phyloP scores from a whole-genome alignment of 2,329 filamentous ascomycete species.

The Fusarium kyushuense region DNA sequence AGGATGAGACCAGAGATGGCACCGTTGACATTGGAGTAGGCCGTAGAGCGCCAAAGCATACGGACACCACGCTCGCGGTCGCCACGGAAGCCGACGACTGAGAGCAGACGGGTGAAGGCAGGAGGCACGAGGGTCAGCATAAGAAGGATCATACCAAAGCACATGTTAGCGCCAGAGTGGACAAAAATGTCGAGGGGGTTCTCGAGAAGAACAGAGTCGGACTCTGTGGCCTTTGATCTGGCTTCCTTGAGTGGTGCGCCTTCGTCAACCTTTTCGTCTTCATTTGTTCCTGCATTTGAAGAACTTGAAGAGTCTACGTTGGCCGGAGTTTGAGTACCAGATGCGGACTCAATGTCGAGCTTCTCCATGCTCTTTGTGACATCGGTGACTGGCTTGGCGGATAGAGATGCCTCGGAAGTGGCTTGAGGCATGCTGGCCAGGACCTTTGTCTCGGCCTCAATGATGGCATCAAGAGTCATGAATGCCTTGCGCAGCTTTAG shows the following conservation, averaged over 20 bases:
- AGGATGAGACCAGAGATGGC: constrained; percentile 86
- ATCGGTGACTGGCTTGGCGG: constrained; percentile 38
- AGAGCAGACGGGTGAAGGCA: constrained; percentile 86
- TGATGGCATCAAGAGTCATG: constrained; percentile 81
- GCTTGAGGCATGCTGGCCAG: constrained; percentile 40
- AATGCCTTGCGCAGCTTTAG: constrained; percentile 94
- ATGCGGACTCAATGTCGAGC: constrained; percentile 47
- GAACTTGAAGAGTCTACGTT: constrained; percentile 37
- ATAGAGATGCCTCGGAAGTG: constrained; percentile 8
- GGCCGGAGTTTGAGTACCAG: constrained; percentile 59
- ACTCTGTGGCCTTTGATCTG: constrained; percentile 56
- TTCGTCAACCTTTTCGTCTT: constrained; percentile 38
- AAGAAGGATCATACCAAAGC: constrained; percentile 86
- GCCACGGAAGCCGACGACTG: constrained; percentile 90
- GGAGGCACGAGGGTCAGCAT: constrained; percentile 95
- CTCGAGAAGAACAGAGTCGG: constrained; percentile 73
- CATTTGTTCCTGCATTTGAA: constrained; percentile 27
- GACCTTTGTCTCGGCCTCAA: constrained; percentile 75
- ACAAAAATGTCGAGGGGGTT: constrained; percentile 88
- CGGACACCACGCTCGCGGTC: constrained; percentile 84
- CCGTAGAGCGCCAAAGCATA: constrained; percentile 91
- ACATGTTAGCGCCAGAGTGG: constrained; percentile 88
- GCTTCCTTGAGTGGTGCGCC: constrained; percentile 41
- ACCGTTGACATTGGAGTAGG: constrained; percentile 90
- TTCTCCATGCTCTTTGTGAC: constrained; percentile 53